Evolutionary conservation across 2,329 filamentous ascomycete species (phyloP).

Genomic region (Aspergillus vadensis): DNA sequence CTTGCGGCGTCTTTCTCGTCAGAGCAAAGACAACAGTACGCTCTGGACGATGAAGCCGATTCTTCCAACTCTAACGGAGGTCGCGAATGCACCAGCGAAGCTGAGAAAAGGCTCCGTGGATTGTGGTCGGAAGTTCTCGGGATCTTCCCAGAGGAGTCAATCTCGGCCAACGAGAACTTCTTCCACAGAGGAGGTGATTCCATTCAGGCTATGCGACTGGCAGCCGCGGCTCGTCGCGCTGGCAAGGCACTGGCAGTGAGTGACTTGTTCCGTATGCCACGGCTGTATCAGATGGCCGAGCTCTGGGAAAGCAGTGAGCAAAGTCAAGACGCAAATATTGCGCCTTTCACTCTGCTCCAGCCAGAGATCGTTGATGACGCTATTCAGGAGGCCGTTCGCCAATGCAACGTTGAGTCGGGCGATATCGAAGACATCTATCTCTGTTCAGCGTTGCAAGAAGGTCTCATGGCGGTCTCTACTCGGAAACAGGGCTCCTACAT

Average conservation of each 20-base stretch:
- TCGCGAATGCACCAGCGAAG: neutral
- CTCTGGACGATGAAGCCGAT: neutral
- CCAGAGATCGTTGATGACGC: neutral
- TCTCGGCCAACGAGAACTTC: constrained; percentile 26
- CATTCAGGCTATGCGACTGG: constrained; percentile 23
- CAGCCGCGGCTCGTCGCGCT: neutral
- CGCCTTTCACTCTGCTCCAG: constrained; percentile 1
- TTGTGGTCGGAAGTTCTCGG: constrained; percentile 15
- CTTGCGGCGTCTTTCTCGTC: neutral
- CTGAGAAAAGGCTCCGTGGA: neutral
- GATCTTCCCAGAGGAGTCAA: constrained; percentile 11
- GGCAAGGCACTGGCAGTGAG: constrained; percentile 4
- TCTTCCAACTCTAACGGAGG: neutral
- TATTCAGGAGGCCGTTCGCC: neutral
- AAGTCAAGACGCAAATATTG: neutral
- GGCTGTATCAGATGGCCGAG: neutral
- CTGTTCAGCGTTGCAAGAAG: constrained; percentile 27
- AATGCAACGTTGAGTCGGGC: neutral
- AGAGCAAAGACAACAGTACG: neutral
- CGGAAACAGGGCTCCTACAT: constrained; percentile 16
- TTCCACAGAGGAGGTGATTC: constrained; percentile 33
- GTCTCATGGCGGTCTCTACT: constrained; percentile 26
- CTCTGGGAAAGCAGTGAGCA: neutral
- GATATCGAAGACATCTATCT: constrained; percentile 25
- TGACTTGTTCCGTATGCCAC: constrained; percentile 4